phyloP scores from a whole-genome alignment of 2,329 filamentous ascomycete genomes.

The Botryotinia calthae region DNA sequence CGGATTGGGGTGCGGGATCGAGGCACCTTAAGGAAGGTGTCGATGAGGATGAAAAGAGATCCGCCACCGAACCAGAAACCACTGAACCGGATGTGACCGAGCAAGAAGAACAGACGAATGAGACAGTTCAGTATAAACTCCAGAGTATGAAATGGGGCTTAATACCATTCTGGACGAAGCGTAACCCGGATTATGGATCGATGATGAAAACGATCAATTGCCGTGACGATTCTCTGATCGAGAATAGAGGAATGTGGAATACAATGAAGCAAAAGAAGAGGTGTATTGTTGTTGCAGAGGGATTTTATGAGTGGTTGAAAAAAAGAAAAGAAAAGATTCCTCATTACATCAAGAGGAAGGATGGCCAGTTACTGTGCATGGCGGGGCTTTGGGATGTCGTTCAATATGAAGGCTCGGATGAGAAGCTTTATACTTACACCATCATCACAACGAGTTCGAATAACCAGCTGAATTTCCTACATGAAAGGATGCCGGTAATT shows the following conservation, averaged over 20 bases:
- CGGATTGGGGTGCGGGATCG: slow-evolving; percentile 56
- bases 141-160: slow-evolving; percentile 97
- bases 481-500: slow-evolving; percentile 95
- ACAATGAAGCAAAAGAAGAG: slow-evolving; percentile 87
- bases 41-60: slow-evolving; percentile 29
- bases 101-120: slow-evolving; percentile 24
- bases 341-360: slow-evolving; percentile 77
- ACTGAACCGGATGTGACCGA: not conserved
- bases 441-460: slow-evolving; percentile 91
- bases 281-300: slow-evolving; percentile 83
- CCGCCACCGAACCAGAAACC: slow-evolving; percentile 26
- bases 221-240: slow-evolving; percentile 78
- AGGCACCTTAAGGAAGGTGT: slow-evolving; percentile 31
- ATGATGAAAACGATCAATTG: slow-evolving; percentile 93
- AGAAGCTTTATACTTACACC: slow-evolving; percentile 83
- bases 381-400: slow-evolving; percentile 92
- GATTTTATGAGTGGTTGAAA: slow-evolving; percentile 96
- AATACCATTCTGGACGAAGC: slow-evolving; percentile 89
- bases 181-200: slow-evolving; percentile 71
- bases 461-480: slow-evolving; percentile 77
- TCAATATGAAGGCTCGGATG: slow-evolving; percentile 67
- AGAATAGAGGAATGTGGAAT: slow-evolving; percentile 82
- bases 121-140: slow-evolving; percentile 66
- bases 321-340: slow-evolving; percentile 79
- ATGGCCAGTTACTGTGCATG: slow-evolving; percentile 77